phyloP scores from a whole-genome alignment of 148 eudicot species.

The Nyssa sinensis region DNA sequence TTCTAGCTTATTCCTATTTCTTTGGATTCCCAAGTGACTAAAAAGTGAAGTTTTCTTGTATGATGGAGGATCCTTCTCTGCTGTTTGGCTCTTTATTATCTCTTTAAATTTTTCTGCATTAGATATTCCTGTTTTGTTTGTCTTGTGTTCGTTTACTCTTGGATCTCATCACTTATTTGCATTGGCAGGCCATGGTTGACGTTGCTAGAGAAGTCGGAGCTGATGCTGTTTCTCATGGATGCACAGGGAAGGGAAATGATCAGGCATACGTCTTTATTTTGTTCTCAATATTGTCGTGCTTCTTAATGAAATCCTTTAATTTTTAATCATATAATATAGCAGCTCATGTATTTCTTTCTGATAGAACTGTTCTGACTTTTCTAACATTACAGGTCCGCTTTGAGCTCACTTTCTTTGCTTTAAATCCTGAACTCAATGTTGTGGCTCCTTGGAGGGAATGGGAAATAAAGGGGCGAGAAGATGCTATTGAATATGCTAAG shows the following conservation, averaged over 20 bases:
- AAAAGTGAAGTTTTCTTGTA: not conserved
- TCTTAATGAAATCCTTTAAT: not conserved
- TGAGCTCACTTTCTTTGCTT: conserved; percentile 91
- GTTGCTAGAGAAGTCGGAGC: conserved; percentile 98
- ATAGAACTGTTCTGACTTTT: not conserved
- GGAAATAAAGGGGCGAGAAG: conserved; percentile 89
- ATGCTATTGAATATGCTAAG: conserved; percentile 92
- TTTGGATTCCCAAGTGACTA: not conserved
- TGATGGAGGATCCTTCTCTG: not conserved
- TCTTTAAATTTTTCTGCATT: not conserved
- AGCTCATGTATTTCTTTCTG: not conserved
- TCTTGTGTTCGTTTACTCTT: too few species aligned
- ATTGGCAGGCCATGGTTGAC: conserved; percentile 92
- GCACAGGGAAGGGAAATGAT: conserved; percentile 97
- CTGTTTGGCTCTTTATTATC: not conserved
- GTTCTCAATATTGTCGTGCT: not conserved
- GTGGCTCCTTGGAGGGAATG: conserved; percentile 99
- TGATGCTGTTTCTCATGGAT: conserved; percentile 97
- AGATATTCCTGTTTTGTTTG: not conserved
- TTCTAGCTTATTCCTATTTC: not conserved
- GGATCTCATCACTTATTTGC: not conserved
- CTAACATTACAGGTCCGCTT: conserved; percentile 62
- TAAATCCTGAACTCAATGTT: conserved; percentile 76
- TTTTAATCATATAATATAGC: not conserved
- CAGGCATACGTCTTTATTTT: conserved; percentile 42